These are phyloP conservation scores for Blastobotrys arbuscula DNA, from an alignment of 1,139 yeast genomes.

Conservation along the genomic window DNA sequence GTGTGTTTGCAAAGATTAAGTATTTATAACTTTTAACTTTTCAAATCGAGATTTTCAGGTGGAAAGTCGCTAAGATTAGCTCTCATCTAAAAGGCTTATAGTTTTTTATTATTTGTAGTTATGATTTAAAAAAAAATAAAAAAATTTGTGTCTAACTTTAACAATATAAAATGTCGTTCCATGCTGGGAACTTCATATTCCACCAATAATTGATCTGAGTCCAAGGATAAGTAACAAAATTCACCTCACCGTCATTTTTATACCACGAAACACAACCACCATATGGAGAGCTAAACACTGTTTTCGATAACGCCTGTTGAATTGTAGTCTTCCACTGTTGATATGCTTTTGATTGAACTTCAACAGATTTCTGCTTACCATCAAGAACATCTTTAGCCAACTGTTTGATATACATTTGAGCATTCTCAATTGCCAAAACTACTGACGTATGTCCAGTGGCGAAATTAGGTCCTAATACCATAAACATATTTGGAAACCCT, in stretches of 20 bases:
- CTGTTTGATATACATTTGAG: slow-evolving; percentile 13
- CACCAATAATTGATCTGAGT: slow-evolving; percentile 17
- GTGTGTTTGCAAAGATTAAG: too few relatives aligned
- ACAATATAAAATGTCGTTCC: too few relatives aligned
- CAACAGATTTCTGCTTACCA: slow-evolving; percentile 11
- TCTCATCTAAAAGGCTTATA: too few relatives aligned
- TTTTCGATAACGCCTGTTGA: slow-evolving; percentile 8
- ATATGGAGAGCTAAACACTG: slow-evolving; percentile 15
- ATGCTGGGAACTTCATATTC: slow-evolving; percentile 12
- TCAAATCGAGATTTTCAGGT: too few relatives aligned
- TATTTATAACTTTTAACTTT: too few relatives aligned
- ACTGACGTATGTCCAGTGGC: slow-evolving; percentile 20
- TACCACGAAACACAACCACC: slow-evolving; percentile 21
- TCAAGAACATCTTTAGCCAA: slow-evolving; percentile 13
- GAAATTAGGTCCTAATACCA: slow-evolving; percentile 17
- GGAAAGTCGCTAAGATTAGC: too few relatives aligned
- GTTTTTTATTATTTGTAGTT: too few relatives aligned
- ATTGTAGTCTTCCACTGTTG: slow-evolving; percentile 14
- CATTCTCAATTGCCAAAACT: slow-evolving; percentile 18
- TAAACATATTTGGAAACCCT: slow-evolving; percentile 16
- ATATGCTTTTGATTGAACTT: slow-evolving; percentile 16
- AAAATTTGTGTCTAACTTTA: too few relatives aligned
- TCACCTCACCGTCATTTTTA: slow-evolving; percentile 9
- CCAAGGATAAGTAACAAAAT: slow-evolving; percentile 19
- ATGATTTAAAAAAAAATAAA: too few relatives aligned